Evolutionary conservation across 176 grass and related monocot genomes (phyloP).

Genomic region (Carex myosuroides): DNA sequence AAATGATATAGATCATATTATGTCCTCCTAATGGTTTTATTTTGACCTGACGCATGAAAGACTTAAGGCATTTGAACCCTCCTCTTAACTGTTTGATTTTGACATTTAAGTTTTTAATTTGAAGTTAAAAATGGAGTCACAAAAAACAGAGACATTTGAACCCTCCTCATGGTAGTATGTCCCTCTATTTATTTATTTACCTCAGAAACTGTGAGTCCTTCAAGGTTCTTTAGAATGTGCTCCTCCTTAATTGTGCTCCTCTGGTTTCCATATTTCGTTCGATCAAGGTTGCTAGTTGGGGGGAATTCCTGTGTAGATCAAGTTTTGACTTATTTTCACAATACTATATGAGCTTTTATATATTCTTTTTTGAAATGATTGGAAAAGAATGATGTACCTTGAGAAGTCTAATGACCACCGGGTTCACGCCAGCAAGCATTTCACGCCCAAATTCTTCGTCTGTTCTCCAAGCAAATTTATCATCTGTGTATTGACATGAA

Average conservation of each 20-base stretch:
- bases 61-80: too few relatives aligned
- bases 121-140: too few relatives aligned
- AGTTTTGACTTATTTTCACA: background rate
- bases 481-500: slow-evolving; percentile 23
- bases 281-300: slow-evolving; percentile 61
- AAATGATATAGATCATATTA: too few relatives aligned
- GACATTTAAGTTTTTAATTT: too few relatives aligned
- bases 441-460: slow-evolving; percentile 90
- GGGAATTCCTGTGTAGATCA: slow-evolving; percentile 56
- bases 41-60: too few relatives aligned
- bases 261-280: slow-evolving; percentile 52
- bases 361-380: background rate
- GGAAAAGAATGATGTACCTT: slow-evolving; percentile 31
- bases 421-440: slow-evolving; percentile 90
- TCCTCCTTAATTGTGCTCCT: slow-evolving; percentile 67
- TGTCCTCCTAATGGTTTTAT: too few relatives aligned
- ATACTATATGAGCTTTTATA: background rate
- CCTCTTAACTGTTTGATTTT: too few relatives aligned
- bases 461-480: slow-evolving; percentile 66
- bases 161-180: background rate
- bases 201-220: slow-evolving; percentile 46
- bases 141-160: too few relatives aligned
- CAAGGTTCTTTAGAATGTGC: slow-evolving; percentile 54
- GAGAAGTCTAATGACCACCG: slow-evolving; percentile 59
- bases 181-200: slow-evolving; percentile 6